These are phyloP conservation scores for Yamadazyma buinensis DNA, from an alignment of 1,139 yeast species.

Conservation along the genomic window DNA sequence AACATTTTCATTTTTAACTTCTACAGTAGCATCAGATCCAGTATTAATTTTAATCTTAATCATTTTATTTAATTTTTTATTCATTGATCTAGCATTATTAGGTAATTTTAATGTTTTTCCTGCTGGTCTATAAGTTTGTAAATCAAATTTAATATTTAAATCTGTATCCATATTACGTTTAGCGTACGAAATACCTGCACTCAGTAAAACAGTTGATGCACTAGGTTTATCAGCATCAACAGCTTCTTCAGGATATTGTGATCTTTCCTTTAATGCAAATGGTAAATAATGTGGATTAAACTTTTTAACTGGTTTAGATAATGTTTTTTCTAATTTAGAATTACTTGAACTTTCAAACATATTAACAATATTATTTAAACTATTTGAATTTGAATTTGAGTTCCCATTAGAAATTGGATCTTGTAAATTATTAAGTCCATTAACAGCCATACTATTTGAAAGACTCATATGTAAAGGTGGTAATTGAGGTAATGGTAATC, in stretches of 20 bases:
- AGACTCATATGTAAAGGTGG: constrained; percentile 1
- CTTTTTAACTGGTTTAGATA: constrained; percentile 12
- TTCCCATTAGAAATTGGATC: not conserved
- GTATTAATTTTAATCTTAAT: not conserved
- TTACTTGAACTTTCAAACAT: not conserved
- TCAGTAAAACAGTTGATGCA: constrained; percentile 14
- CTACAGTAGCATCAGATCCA: not conserved
- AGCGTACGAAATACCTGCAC: constrained; percentile 31
- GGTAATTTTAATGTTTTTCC: constrained; percentile 28
- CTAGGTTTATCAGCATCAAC: constrained; percentile 15
- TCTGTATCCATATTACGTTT: constrained; percentile 38
- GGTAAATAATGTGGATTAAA: constrained; percentile 40
- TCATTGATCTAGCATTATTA: constrained; percentile 26
- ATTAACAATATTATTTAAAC: not conserved
- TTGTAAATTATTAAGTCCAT: constrained; percentile 4
- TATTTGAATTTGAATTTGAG: constrained; percentile 1
- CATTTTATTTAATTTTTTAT: constrained; percentile 15
- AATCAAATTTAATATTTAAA: constrained; percentile 33
- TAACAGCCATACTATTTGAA: not conserved
- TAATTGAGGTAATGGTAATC: constrained; percentile 1
- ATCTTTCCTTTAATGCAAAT: constrained; percentile 20
- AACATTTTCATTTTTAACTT: constrained; percentile 3
- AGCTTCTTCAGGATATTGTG: constrained; percentile 18
- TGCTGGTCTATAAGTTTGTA: constrained; percentile 36
- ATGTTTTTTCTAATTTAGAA: not conserved